These are phyloP conservation scores for Amanita brunnescens DNA, from an alignment of 768 basidiomycete species.

Conservation along the genomic window DNA sequence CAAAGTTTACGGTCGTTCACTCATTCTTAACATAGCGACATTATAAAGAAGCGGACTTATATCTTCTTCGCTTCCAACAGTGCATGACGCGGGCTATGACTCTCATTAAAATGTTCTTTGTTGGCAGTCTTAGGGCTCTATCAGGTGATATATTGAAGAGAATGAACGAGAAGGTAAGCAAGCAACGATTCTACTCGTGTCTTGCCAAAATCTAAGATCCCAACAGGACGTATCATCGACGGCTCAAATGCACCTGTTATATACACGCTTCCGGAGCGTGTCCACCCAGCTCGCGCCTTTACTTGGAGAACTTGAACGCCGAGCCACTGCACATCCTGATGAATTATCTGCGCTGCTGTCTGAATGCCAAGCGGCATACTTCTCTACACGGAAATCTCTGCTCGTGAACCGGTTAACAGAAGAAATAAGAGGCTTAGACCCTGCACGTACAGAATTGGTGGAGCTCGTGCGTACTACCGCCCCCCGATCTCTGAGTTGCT, in stretches of 20 bases:
- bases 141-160: conserved; percentile 71
- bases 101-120: conserved; percentile 94
- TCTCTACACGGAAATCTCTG: conserved; percentile 61
- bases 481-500: neutral
- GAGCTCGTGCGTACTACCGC: conserved; percentile 51
- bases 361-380: conserved; percentile 86
- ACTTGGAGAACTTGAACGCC: conserved; percentile 76
- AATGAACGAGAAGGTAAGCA: conserved; percentile 60
- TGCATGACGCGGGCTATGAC: conserved; percentile 99
- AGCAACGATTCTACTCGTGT: neutral
- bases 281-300: conserved; percentile 68
- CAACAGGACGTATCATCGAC: conserved; percentile 69
- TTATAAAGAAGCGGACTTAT: conserved; percentile 88
- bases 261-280: conserved; percentile 77
- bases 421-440: conserved; percentile 80
- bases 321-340: conserved; percentile 69
- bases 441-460: conserved; percentile 72
- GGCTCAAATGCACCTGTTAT: conserved; percentile 78
- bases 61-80: conserved; percentile 94
- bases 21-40: conserved; percentile 49
- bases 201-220: neutral
- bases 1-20: neutral
- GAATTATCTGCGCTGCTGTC: conserved; percentile 71
- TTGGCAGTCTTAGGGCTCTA: conserved; percentile 72
- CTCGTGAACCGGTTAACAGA: conserved; percentile 66